These are phyloP conservation scores for Daldinia eschscholtzii DNA, from an alignment of 2,329 filamentous ascomycete genomes.

Conservation along the genomic window DNA sequence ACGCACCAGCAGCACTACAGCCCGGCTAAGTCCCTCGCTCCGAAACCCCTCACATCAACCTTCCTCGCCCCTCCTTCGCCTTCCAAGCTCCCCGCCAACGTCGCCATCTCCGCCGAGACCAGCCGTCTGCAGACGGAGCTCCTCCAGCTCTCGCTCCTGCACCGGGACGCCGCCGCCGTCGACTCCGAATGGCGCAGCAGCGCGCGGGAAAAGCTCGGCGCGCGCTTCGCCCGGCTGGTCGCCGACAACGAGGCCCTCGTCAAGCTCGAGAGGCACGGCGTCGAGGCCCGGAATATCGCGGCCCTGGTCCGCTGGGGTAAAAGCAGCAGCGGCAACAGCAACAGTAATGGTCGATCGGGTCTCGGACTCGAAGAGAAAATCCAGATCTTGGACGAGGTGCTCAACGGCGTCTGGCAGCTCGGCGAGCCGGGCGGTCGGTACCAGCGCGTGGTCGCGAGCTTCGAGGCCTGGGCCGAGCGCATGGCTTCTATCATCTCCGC, in stretches of 20 bases:
- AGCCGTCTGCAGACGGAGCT: constrained; percentile 72
- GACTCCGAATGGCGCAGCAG: constrained; percentile 67
- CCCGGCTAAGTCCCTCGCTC: constrained; percentile 70
- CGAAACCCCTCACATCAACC: constrained; percentile 71
- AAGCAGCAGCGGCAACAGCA: constrained; percentile 17
- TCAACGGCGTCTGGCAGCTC: constrained; percentile 69
- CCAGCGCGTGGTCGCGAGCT: constrained; percentile 65
- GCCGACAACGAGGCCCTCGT: constrained; percentile 54
- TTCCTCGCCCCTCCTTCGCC: constrained; percentile 72
- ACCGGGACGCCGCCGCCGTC: constrained; percentile 64
- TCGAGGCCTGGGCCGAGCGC: constrained; percentile 70
- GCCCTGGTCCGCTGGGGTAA: constrained; percentile 66
- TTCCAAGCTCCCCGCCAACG: constrained; percentile 70
- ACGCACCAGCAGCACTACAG: constrained; percentile 77
- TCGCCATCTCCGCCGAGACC: constrained; percentile 70
- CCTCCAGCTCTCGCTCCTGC: constrained; percentile 73
- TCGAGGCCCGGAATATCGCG: constrained; percentile 64
- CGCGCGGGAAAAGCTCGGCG: constrained; percentile 63
- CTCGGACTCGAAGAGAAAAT: constrained; percentile 66
- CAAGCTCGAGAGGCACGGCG: constrained; percentile 57
- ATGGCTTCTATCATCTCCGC: constrained; percentile 62
- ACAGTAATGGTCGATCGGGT: constrained; percentile 43
- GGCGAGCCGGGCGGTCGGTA: constrained; percentile 69
- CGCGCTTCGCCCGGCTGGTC: constrained; percentile 59
- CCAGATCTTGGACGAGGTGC: constrained; percentile 67